These are phyloP conservation scores for Plasmodium yoelii DNA, from an alignment of 169 alveolate species.

Conservation along the genomic window DNA sequence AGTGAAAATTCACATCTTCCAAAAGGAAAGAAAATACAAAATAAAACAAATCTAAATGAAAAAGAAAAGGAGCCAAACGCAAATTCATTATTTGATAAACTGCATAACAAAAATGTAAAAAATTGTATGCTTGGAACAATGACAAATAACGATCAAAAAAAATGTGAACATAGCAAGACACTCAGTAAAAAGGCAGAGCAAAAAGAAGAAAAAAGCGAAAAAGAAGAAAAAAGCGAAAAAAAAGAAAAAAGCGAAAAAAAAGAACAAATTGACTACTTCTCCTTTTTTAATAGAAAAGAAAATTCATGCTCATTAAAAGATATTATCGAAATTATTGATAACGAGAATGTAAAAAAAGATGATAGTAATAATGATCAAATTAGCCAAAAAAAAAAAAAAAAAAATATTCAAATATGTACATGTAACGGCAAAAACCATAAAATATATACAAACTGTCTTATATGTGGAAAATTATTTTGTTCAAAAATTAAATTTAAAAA, in stretches of 20 bases:
- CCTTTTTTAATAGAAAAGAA: slow-evolving; percentile 40
- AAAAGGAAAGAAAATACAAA: too few species aligned
- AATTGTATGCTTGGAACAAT: neutral
- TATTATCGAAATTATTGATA: slow-evolving; percentile 30
- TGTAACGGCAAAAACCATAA: slow-evolving; percentile 60
- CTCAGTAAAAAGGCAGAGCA: neutral
- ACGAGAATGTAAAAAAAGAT: neutral
- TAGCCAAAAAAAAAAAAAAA: slow-evolving; percentile 24
- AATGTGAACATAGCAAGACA: neutral
- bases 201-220: slow-evolving; percentile 7
- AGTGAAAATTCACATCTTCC: too few species aligned
- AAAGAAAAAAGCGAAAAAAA: slow-evolving; percentile 8
- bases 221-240: slow-evolving; percentile 17
- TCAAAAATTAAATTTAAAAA: slow-evolving; percentile 54
- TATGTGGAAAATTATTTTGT: slow-evolving; percentile 65
- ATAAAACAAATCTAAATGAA: too few species aligned
- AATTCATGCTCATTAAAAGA: slow-evolving; percentile 39
- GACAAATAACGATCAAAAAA: neutral
- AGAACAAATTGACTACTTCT: slow-evolving; percentile 19
- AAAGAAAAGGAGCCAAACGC: too few species aligned
- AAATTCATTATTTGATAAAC: too few species aligned
- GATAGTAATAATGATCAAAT: slow-evolving; percentile 1
- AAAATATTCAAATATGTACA: slow-evolving; percentile 29
- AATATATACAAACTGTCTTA: slow-evolving; percentile 52
- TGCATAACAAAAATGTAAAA: too few species aligned